phyloP scores from a whole-genome alignment of 139 green algal species.

The Pedinophyceae sp. region DNA sequence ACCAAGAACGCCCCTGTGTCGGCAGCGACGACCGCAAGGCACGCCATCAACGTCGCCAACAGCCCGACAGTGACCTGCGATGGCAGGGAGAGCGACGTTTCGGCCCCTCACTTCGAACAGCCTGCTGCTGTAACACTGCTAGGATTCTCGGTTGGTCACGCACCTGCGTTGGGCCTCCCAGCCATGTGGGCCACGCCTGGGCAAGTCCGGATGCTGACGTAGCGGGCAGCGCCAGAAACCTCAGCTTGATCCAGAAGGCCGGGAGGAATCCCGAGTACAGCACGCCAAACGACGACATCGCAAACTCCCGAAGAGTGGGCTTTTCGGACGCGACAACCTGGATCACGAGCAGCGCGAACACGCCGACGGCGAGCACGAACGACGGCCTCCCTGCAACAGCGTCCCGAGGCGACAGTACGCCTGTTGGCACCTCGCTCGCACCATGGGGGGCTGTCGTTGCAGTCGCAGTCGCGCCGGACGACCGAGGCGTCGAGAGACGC shows the following conservation, averaged over 20 bases:
- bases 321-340: background rate
- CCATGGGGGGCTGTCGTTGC: too few species aligned
- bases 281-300: background rate
- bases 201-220: constrained; percentile 3
- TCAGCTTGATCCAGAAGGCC: constrained; percentile 83
- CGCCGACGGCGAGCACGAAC: too few species aligned
- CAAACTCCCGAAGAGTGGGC: background rate
- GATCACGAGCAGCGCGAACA: background rate
- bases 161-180: constrained; percentile 20
- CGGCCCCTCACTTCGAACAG: background rate
- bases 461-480: too few species aligned
- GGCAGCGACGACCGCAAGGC: constrained; percentile 63
- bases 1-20: constrained; percentile 78
- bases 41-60: constrained; percentile 55
- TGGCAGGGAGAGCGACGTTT: constrained; percentile 1
- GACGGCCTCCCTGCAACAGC: too few species aligned
- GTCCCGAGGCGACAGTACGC: too few species aligned
- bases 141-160: background rate
- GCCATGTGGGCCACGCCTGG: constrained; percentile 16
- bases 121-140: background rate
- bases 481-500: too few species aligned
- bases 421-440: too few species aligned
- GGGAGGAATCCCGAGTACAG: constrained; percentile 64
- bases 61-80: constrained; percentile 55
- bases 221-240: constrained; percentile 34